These are phyloP conservation scores for Eucalyptus cladocalyx DNA, from an alignment of 345 rosid genomes.

Conservation along the genomic window DNA sequence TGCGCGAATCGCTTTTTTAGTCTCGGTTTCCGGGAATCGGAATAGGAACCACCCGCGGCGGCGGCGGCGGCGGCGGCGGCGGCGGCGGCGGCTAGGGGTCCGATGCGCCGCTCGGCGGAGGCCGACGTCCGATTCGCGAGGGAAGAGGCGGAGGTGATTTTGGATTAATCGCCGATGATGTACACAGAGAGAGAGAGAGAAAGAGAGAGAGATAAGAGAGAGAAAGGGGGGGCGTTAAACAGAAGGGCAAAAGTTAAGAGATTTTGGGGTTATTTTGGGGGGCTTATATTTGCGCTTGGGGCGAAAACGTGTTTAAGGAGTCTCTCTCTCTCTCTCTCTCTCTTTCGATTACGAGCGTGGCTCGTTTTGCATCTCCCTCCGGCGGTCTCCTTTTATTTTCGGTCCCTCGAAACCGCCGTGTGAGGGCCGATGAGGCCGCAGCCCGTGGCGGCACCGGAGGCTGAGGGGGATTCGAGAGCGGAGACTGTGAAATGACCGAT, in stretches of 20 bases:
- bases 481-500: background rate
- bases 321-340: background rate
- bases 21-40: background rate
- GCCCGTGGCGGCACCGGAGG: background rate
- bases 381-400: background rate
- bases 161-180: conserved; percentile 50
- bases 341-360: background rate
- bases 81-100: background rate
- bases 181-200: background rate
- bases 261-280: background rate
- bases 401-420: background rate
- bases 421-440: background rate
- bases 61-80: background rate
- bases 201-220: background rate
- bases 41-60: background rate
- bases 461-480: background rate
- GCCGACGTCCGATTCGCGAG: conserved; percentile 13
- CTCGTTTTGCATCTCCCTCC: background rate
- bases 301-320: background rate
- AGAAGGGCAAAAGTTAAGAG: background rate
- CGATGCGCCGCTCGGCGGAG: conserved; percentile 4
- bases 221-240: background rate
- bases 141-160: conserved; percentile 22
- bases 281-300: background rate
- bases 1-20: background rate